Conservation (phyloP, 2,329 filamentous ascomycete species). For the Mycocentrospora acerina region DNA sequence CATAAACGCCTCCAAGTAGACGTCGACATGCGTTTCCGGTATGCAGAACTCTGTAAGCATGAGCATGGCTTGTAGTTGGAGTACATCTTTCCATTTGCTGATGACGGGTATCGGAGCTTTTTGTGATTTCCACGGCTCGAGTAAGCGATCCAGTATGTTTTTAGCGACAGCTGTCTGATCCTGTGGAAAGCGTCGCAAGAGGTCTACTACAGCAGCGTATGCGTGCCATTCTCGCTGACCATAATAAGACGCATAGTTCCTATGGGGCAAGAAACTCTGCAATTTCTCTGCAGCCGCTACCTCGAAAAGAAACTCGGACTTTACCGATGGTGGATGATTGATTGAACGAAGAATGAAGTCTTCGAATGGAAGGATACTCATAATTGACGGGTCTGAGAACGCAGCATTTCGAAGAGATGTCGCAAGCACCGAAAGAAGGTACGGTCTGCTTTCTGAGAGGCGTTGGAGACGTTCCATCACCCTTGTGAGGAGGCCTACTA, state of each 20-base stretch:
- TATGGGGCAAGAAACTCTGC: slow-evolving; percentile 29
- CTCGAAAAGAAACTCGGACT: slow-evolving; percentile 50
- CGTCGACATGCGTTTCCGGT: slow-evolving; percentile 22
- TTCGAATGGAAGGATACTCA: slow-evolving; percentile 39
- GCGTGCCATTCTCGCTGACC: slow-evolving; percentile 46
- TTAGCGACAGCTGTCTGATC: slow-evolving; percentile 23
- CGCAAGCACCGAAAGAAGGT: slow-evolving; percentile 34
- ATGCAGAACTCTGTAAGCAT: slow-evolving; percentile 45
- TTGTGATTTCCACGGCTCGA: slow-evolving; percentile 48
- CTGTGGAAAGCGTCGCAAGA: slow-evolving; percentile 43
- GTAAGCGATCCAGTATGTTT: slow-evolving; percentile 36
- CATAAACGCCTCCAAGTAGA: slow-evolving; percentile 42
- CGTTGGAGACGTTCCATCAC: slow-evolving; percentile 27
- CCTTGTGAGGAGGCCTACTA: slow-evolving; percentile 24
- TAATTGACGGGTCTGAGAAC: slow-evolving; percentile 27
- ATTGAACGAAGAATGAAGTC: slow-evolving; percentile 44
- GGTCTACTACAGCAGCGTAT: slow-evolving; percentile 49
- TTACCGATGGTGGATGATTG: slow-evolving; percentile 44
- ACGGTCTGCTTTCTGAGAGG: slow-evolving; percentile 38
- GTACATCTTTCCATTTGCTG: slow-evolving; percentile 50
- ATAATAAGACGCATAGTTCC: slow-evolving; percentile 48
- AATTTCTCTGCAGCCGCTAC: slow-evolving; percentile 41
- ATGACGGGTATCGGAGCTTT: slow-evolving; percentile 47
- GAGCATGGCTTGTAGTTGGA: slow-evolving; percentile 52
- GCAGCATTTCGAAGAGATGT: slow-evolving; percentile 35